These are phyloP conservation scores for Mrakia frigida DNA, from an alignment of 768 basidiomycete genomes.

Conservation along the genomic window DNA sequence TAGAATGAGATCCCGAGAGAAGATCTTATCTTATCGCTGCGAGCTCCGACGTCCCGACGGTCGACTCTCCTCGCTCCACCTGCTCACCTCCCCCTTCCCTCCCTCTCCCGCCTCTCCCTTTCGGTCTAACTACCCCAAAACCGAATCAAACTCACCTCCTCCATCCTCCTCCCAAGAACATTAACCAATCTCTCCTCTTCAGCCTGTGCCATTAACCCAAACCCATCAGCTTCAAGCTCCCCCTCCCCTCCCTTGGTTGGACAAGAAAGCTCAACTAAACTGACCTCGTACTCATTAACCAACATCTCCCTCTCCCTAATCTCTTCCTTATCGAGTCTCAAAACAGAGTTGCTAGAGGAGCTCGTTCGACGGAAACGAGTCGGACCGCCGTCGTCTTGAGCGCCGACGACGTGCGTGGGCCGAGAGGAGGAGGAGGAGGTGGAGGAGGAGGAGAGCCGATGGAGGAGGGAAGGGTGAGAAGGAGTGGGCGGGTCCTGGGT, in stretches of 20 bases:
- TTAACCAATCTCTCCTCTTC: slow-evolving; percentile 26
- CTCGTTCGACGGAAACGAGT: slow-evolving; percentile 9
- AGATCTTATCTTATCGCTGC: too few species aligned
- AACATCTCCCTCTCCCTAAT: slow-evolving; percentile 12
- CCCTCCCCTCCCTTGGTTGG: not conserved
- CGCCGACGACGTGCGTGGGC: not conserved
- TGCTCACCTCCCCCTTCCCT: not conserved
- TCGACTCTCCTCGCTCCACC: too few species aligned
- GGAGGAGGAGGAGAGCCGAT: not conserved
- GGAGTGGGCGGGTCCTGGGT: not conserved
- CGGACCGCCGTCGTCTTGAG: slow-evolving; percentile 3
- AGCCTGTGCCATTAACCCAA: not conserved
- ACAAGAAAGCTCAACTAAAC: not conserved
- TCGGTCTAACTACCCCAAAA: too few species aligned
- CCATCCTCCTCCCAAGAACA: slow-evolving; percentile 19
- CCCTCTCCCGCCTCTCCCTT: not conserved
- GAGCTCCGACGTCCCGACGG: too few species aligned
- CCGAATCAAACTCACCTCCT: slow-evolving; percentile 4
- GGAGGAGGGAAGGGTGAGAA: not conserved
- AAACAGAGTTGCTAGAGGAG: not conserved
- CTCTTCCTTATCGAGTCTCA: slow-evolving; percentile 4
- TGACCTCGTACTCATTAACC: slow-evolving; percentile 24
- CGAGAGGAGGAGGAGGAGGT: not conserved
- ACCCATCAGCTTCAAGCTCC: not conserved
- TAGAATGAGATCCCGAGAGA: too few species aligned